Evolutionary conservation across 352 stramenopile genomes (phyloP).

Genomic region (Globisporangium takayamanum): DNA sequence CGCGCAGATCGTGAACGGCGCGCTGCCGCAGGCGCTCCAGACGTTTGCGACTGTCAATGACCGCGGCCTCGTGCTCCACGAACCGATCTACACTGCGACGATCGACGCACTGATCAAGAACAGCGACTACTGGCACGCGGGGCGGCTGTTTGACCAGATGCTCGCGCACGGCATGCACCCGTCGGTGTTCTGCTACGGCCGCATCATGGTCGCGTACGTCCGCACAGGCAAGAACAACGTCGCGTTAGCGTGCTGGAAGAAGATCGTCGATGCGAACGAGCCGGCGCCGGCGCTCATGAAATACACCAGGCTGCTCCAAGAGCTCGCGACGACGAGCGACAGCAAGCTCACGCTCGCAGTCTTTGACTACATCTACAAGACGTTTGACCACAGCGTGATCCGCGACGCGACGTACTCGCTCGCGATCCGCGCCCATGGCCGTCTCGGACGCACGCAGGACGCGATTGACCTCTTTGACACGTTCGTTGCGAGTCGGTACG

Average conservation of each 20-base stretch:
- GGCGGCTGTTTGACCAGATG: slow-evolving; percentile 71
- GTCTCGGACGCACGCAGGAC: slow-evolving; percentile 52
- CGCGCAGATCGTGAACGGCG: slow-evolving; percentile 61
- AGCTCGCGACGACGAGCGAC: slow-evolving; percentile 53
- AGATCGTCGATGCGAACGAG: slow-evolving; percentile 50
- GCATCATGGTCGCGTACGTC: slow-evolving; percentile 74
- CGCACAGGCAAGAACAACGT: slow-evolving; percentile 56
- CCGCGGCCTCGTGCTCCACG: slow-evolving; percentile 39
- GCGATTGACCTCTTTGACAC: slow-evolving; percentile 68
- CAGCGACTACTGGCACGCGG: slow-evolving; percentile 60
- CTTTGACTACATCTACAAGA: slow-evolving; percentile 51
- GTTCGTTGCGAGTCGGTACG: slow-evolving; percentile 44
- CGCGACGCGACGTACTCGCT: slow-evolving; percentile 50
- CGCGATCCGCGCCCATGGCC: slow-evolving; percentile 64
- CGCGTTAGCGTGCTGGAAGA: slow-evolving; percentile 63
- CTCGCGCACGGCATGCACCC: slow-evolving; percentile 48
- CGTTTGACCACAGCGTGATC: slow-evolving; percentile 39
- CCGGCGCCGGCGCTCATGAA: slow-evolving; percentile 32
- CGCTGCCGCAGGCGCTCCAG: slow-evolving; percentile 65
- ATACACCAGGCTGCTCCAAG: slow-evolving; percentile 59
- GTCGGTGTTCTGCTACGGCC: slow-evolving; percentile 66
- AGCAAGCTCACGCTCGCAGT: slow-evolving; percentile 51
- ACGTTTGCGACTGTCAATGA: slow-evolving; percentile 56
- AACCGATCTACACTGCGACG: slow-evolving; percentile 72
- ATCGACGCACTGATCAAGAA: slow-evolving; percentile 62